These are phyloP conservation scores for Parastagonospora avenae DNA, from an alignment of 2,329 filamentous ascomycete genomes.

Conservation along the genomic window DNA sequence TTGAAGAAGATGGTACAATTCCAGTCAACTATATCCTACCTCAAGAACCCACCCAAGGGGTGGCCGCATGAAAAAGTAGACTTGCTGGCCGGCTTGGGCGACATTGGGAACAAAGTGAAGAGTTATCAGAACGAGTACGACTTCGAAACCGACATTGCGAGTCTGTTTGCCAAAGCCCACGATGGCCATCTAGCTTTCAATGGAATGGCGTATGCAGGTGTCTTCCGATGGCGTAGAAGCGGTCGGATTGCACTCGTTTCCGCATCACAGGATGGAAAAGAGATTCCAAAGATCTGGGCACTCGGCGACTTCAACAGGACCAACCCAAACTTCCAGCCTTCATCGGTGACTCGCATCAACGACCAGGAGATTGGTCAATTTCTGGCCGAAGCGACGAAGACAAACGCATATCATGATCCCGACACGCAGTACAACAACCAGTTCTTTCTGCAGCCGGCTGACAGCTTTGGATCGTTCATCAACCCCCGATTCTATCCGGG, in stretches of 20 bases:
- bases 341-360: slow-evolving; percentile 46
- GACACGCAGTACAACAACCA: slow-evolving; percentile 49
- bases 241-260: slow-evolving; percentile 37
- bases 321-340: slow-evolving; percentile 28
- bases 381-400: slow-evolving; percentile 37
- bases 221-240: slow-evolving; percentile 42
- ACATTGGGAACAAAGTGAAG: slow-evolving; percentile 40
- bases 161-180: slow-evolving; percentile 37
- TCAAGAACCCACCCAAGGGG: slow-evolving; percentile 46
- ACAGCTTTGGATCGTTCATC: slow-evolving; percentile 36
- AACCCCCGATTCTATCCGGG: slow-evolving; percentile 43
- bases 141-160: slow-evolving; percentile 47
- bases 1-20: slow-evolving; percentile 46
- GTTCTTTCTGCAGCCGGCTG: slow-evolving; percentile 43
- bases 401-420: slow-evolving; percentile 46
- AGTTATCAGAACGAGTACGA: slow-evolving; percentile 50
- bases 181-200: slow-evolving; percentile 46
- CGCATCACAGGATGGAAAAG: slow-evolving; percentile 36
- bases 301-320: slow-evolving; percentile 40
- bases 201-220: slow-evolving; percentile 42
- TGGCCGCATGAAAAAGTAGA: slow-evolving; percentile 48
- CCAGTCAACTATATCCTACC: slow-evolving; percentile 48
- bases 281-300: slow-evolving; percentile 38
- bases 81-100: slow-evolving; percentile 43
- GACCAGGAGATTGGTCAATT: slow-evolving; percentile 43